These are phyloP conservation scores for Apophysomyces trapeziformis DNA, from an alignment of 371 early-diverging fungal species.

Conservation along the genomic window DNA sequence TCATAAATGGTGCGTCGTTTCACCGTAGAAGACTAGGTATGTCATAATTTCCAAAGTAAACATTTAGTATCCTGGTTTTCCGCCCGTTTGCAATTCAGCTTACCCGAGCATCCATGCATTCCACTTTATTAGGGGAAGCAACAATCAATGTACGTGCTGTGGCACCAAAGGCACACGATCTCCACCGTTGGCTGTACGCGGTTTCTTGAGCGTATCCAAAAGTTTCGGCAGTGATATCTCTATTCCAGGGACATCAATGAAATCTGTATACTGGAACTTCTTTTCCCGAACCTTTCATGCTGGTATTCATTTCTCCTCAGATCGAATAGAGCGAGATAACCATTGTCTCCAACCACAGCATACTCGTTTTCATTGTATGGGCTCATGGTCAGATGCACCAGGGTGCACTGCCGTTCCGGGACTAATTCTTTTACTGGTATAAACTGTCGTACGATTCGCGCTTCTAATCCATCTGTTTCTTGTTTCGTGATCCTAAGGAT, in stretches of 20 bases:
- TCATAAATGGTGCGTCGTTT: background rate
- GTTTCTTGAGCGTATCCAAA: background rate
- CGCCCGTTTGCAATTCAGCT: background rate
- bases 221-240: background rate
- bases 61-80: too few species aligned
- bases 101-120: background rate
- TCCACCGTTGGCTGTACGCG: background rate
- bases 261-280: too few species aligned
- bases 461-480: background rate
- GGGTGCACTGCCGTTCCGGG: background rate
- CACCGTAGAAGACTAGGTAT: background rate
- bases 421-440: background rate
- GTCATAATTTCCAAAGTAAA: background rate
- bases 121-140: background rate
- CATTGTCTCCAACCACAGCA: background rate
- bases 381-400: background rate
- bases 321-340: background rate
- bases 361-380: slow-evolving; percentile 1
- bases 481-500: background rate
- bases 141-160: background rate
- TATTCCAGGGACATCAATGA: too few species aligned
- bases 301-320: background rate
- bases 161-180: background rate
- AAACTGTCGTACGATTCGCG: background rate
- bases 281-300: background rate